Evolutionary conservation across 805 yeast species (phyloP), one percentile per base, ranked within the genome.

Genomic region (Myxozyma sirexii): DNA sequence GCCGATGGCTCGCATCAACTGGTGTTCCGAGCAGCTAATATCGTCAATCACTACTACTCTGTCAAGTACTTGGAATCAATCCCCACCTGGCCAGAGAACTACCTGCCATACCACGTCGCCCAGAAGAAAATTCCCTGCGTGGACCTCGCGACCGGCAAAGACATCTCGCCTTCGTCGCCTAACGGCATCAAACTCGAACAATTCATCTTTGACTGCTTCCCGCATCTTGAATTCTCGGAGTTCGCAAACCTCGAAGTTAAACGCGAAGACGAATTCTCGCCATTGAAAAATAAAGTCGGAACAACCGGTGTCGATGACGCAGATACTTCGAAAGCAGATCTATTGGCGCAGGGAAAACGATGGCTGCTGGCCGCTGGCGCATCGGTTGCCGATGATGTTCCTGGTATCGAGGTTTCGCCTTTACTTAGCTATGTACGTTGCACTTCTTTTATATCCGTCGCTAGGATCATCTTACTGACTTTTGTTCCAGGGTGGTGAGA

Each of bases 121-220:
- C 82, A 80, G 72, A 94, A 94, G 82, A 93, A 91, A 77, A 90
- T 94, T 63, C 84, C 90, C 2, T 75, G 74, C 55, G 80, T 83
- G 51, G 84, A 85, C 68, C 65, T 75, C 23, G 70, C 68, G 0
- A 75, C 82, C 0, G 84, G 83, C 31, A 72, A 77, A 52, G 71
- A 76, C 41, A 69, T 77, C 29, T 83, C 82, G 67, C 97, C 98
- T n/a, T 67, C 78, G 1, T 81, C 78, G 58, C 89, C 93, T 48
- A 94, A 94, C 73, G 99, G 98, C 44, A 85, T 93, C 71, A 94
- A 94, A 73, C 80, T 94, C 70, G 99, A 94, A 74, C 98, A 93
- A 73, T 94, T 94, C 69, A 96, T 94, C 58, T 94, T 94, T 76
- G 99, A 94, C 71, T 96, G 94, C 24, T 94, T 94, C 76, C 92